A percentile compares a stretch with the other conserved stretches of the same genome.
phyloP scores from a whole-genome alignment of 2,329 filamentous ascomycete species.

The Trichoderma atroviride region DNA sequence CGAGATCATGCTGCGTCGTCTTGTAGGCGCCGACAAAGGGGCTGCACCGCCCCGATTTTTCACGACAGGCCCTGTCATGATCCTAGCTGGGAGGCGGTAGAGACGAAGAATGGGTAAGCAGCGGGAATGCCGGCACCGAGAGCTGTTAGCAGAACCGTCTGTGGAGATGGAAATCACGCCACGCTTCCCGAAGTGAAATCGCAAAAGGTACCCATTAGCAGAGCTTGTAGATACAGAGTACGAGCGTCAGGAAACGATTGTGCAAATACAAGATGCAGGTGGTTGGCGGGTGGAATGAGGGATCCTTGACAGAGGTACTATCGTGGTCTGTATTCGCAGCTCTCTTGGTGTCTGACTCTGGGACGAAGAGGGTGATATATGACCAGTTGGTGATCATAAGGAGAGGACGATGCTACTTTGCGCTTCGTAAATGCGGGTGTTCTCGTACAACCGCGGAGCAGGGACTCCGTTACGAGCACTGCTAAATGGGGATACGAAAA shows the following conservation, averaged over 20 bases:
- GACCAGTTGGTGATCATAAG: background rate
- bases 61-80: conserved; percentile 9
- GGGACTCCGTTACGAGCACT: background rate
- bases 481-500: conserved; percentile 19
- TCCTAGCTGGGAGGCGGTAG: background rate
- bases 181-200: conserved; percentile 5
- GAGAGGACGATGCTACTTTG: conserved; percentile 16
- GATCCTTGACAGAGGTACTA: background rate
- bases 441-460: conserved; percentile 11
- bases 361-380: conserved; percentile 16
- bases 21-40: conserved; percentile 13
- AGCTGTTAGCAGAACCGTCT: background rate
- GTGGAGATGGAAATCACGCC: conserved; percentile 26
- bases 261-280: background rate
- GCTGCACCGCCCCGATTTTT: conserved; percentile 26
- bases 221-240: background rate
- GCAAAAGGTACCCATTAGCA: background rate
- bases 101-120: conserved; percentile 7
- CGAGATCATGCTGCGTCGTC: background rate
- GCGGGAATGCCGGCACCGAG: conserved; percentile 23
- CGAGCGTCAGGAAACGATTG: background rate
- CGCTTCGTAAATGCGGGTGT: conserved; percentile 18
- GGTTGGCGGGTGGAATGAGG: background rate
- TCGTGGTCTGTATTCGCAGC: background rate
- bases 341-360: background rate